Evolutionary conservation across 352 stramenopile species (phyloP).

Genomic region (Hyphochytrium catenoides): DNA sequence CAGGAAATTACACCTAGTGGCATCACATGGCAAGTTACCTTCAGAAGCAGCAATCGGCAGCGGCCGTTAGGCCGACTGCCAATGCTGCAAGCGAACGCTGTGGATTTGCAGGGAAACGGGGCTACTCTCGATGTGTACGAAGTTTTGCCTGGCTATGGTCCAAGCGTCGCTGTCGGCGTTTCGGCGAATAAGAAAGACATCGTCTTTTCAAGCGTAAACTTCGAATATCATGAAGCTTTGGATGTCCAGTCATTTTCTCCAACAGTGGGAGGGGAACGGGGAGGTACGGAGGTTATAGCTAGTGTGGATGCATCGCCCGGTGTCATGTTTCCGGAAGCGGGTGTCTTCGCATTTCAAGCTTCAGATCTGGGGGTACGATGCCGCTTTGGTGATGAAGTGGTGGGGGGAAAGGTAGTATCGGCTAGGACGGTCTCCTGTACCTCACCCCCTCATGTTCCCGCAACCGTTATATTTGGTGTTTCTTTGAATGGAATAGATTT

Average conservation of each 20-base stretch:
- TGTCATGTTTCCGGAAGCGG: conserved; percentile 5
- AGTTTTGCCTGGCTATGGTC: conserved; percentile 12
- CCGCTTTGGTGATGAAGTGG: conserved; percentile 20
- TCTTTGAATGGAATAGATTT: too few relatives aligned
- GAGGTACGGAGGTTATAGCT: conserved; percentile 26
- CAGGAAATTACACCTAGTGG: conserved; percentile 1
- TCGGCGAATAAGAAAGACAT: conserved; percentile 14
- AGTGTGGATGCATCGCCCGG: conserved; percentile 6
- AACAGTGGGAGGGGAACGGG: conserved; percentile 18
- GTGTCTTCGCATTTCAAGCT: too few relatives aligned
- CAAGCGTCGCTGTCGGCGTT: conserved; percentile 5
- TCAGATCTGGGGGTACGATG: conserved; percentile 21
- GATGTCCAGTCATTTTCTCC: conserved; percentile 17
- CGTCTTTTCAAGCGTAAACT: conserved; percentile 11
- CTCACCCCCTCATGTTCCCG: conserved; percentile 9
- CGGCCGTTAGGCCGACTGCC: conserved; percentile 9
- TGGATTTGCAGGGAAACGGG: conserved; percentile 6
- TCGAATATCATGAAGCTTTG: conserved; percentile 18
- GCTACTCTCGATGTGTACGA: conserved; percentile 7
- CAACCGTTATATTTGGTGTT: too few relatives aligned
- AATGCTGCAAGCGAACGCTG: conserved; percentile 3
- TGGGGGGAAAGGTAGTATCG: conserved; percentile 9
- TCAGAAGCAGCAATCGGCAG: conserved; percentile 12
- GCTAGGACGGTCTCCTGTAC: conserved; percentile 13
- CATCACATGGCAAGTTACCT: conserved; percentile 11